Base-by-base conservation (phyloP, 495 filamentous ascomycete species). In the Antarctomyces pellizariae region DNA sequence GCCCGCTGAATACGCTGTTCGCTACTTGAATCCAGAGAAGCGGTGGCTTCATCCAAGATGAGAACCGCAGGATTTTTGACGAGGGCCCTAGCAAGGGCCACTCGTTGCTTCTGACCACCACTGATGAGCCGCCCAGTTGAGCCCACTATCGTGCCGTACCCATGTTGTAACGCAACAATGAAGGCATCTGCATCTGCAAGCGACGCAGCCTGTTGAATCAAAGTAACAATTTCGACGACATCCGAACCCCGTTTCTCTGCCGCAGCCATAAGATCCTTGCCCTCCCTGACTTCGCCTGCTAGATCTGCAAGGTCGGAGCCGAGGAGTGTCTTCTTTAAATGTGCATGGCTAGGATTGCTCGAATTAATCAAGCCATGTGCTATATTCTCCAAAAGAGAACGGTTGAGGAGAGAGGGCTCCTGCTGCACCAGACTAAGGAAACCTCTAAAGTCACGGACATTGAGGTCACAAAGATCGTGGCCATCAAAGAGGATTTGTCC, bases 31-130 rank as follows among this genome's bases (percentile, higher is more conserved):
- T 90, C 79, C 33, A 90, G 79, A 8, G 66, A 74, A 9, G 78
- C 78, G n/a, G 79, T 90, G 10, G 79, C 79, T 46, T 82, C 75
- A 35, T 82, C 75, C 34, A 82, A 44, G 23, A 82, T 55, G 16
- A 71, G 43, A 35, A 65, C 50, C 5, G 53, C 61, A 50, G 54
- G 66, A n/a, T 60, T 51, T 14, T 64, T 49, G 26, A 72, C 41
- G 8, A 70, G 50, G 5, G 67, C 64, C 17, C 67, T 37, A 7
- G 62, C 54, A 5, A 73, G 46, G 0, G 63, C 67, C 14, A 73
- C 62, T 1, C 71, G 48, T 33, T 73, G 67, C 17, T 64, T 42
- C 36, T 73, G 64, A 1, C 67, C 67, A n/a, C n/a, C n/a, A n/a
- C n/a, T n/a, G n/a, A n/a, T n/a, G n/a, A n/a, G n/a, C n/a, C n/a